Percentiles rank a stretch among this genome's conserved stretches.
Conservation (phyloP, 2,329 filamentous ascomycete genomes). For the Metarhizium robertsii region DNA sequence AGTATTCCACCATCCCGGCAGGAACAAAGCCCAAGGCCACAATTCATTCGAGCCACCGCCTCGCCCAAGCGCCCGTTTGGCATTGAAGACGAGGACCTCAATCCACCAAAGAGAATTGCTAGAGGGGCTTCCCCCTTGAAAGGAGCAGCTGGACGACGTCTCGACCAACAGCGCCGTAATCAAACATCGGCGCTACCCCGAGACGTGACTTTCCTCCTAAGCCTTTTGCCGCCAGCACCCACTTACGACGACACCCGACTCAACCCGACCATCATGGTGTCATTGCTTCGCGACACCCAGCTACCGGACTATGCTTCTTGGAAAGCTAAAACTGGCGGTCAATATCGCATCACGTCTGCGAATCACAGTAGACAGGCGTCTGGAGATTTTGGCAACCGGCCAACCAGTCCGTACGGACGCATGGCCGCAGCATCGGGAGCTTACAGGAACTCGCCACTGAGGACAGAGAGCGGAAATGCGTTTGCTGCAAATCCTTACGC, state of each 20-base stretch:
- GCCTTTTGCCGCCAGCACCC: constrained; percentile 64
- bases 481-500: constrained; percentile 21
- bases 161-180: constrained; percentile 66
- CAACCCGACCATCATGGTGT: constrained; percentile 61
- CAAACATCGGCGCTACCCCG: constrained; percentile 63
- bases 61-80: constrained; percentile 55
- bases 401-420: constrained; percentile 39
- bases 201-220: constrained; percentile 54
- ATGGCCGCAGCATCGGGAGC: constrained; percentile 28
- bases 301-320: constrained; percentile 53
- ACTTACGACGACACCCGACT: constrained; percentile 65
- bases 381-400: constrained; percentile 33
- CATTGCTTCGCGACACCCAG: constrained; percentile 58
- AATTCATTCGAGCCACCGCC: constrained; percentile 36
- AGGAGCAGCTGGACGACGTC: constrained; percentile 73
- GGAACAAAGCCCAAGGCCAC: constrained; percentile 37
- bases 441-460: constrained; percentile 43
- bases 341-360: constrained; percentile 23
- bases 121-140: constrained; percentile 91
- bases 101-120: constrained; percentile 74
- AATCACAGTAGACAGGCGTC: constrained; percentile 32
- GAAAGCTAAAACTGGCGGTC: constrained; percentile 34
- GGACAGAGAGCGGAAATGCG: constrained; percentile 30
- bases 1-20: constrained; percentile 30
- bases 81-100: constrained; percentile 61